Evolutionary conservation across 2,329 filamentous ascomycete species (phyloP).

Genomic region (Stagonosporopsis rhizophila): DNA sequence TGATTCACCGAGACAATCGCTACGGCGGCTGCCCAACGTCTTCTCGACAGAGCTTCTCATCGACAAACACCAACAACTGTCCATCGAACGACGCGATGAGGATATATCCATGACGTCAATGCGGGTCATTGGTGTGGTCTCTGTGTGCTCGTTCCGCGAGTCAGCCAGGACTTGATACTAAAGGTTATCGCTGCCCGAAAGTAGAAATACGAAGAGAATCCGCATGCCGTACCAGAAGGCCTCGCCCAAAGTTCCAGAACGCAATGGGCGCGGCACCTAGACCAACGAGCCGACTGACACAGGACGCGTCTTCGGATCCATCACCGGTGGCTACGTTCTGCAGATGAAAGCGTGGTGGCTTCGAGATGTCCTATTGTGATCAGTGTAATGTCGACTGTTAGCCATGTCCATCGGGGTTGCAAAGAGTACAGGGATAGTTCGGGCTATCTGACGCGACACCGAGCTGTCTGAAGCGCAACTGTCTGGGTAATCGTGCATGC

Average conservation of each 20-base stretch:
- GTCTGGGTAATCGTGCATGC: neutral
- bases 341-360: neutral
- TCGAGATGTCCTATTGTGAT: neutral
- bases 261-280: neutral
- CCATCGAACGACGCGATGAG: neutral
- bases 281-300: neutral
- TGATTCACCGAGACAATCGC: neutral
- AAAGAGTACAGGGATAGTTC: neutral
- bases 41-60: neutral
- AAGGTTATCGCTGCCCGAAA: neutral
- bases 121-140: neutral
- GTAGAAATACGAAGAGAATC: neutral
- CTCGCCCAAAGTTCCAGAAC: neutral
- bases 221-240: neutral
- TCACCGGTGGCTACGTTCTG: neutral
- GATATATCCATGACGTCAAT: neutral
- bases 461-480: neutral
- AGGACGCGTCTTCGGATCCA: neutral
- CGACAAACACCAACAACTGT: neutral
- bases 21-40: neutral
- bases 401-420: neutral
- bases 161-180: neutral
- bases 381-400: neutral
- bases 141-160: constrained; percentile 5
- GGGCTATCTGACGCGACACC: neutral